A percentile compares a stretch with the other conserved stretches of the same genome.
phyloP scores from a whole-genome alignment of 2,329 filamentous ascomycete species.

The Aspergillus sp. region DNA sequence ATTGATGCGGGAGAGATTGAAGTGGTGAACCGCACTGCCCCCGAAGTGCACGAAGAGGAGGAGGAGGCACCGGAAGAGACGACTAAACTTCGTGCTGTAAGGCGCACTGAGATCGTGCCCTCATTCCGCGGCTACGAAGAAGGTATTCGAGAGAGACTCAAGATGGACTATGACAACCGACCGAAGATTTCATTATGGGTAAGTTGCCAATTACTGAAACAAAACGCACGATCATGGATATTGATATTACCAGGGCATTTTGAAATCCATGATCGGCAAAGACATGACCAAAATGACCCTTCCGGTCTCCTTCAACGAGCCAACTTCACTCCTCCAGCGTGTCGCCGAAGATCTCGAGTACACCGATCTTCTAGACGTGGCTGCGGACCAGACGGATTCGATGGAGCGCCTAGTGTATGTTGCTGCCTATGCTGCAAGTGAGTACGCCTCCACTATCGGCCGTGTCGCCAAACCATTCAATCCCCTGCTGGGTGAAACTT shows the following conservation, averaged over 20 bases:
- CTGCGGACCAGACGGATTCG: constrained; percentile 82
- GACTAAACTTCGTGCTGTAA: constrained; percentile 52
- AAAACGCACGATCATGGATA: neutral
- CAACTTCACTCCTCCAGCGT: constrained; percentile 90
- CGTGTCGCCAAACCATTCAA: constrained; percentile 99
- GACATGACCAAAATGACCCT: constrained; percentile 99
- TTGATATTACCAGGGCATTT: constrained; percentile 68
- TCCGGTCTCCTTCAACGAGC: constrained; percentile 97
- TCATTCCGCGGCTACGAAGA: constrained; percentile 93
- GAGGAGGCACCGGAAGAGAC: constrained; percentile 48
- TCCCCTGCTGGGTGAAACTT: constrained; percentile 92
- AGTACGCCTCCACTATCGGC: constrained; percentile 95
- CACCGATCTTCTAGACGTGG: constrained; percentile 85
- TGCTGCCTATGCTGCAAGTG: constrained; percentile 91
- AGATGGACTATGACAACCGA: constrained; percentile 88
- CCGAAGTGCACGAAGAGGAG: constrained; percentile 51
- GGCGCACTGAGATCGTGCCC: constrained; percentile 68
- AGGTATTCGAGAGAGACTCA: constrained; percentile 75
- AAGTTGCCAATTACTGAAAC: constrained; percentile 43
- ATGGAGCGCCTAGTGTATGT: constrained; percentile 94
- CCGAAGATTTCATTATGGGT: constrained; percentile 97
- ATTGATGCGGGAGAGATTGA: constrained; percentile 92
- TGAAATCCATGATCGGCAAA: constrained; percentile 99
- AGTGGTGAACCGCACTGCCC: constrained; percentile 62
- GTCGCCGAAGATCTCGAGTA: constrained; percentile 99